Base-by-base conservation (phyloP, 352 stramenopile species). In the Phytophthora cactorum region DNA sequence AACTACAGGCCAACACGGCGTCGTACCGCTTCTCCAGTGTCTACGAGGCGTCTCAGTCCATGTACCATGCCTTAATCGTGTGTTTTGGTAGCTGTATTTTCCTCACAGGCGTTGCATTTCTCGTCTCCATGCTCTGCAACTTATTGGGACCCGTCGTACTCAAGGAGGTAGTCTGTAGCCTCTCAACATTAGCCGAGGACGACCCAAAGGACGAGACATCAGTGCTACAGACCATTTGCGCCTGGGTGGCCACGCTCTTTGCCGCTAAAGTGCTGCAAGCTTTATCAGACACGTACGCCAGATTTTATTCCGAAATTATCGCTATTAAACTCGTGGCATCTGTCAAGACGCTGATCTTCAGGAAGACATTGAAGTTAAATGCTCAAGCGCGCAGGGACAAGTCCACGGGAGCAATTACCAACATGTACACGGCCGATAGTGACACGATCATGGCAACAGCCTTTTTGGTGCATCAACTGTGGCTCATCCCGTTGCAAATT, bases 371-470 rank as follows among this genome's bases (percentile, higher is more conserved):
- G 38, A 70, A 66, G 0, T 53, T 90, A 4, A 90, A 66, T 52
- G 73, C 75, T 17, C 66, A 74, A 29, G 69, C 84, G 12, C 65
- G 79, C 8, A 63, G 50, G 25, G 36, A 72, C 17, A 88, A 82
- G 43, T 86, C 78, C 27, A 89, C 79, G 12, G 79, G 78, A 1
- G 80, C 75, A 3, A 87, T 92, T 47, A 69, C 74, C 53, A 90
- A 81, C 72, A 79, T 90, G 61, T 90, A 88, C 77, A 89, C 80
- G 9, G 58, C 72, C 4, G 82, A 92, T 60, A 79, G 75, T 31
- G 69, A 85, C 17, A 59, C 77, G 9, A 77, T 92, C 36, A 47
- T 86, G 22, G 39, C 45, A 5, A 67, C 65, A 7, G 79, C 73
- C 11, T 84, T 76, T 47, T 54, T 79, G 31, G 29, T 88, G 2